These are phyloP conservation scores for Leccinum longicurvipes DNA, from an alignment of 768 basidiomycete species.

Conservation along the genomic window DNA sequence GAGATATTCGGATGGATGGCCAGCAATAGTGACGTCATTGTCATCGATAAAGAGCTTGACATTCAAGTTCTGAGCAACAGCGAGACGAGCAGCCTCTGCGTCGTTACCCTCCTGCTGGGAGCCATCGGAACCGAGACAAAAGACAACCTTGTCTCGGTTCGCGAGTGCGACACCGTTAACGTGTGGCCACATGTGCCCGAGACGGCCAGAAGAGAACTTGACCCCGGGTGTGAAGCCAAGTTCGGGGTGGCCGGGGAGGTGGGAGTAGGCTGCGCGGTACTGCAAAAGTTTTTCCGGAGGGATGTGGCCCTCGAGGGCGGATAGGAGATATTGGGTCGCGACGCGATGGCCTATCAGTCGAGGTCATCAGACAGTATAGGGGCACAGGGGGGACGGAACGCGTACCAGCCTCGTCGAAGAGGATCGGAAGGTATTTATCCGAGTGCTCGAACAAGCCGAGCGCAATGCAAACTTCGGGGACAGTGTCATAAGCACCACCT, in stretches of 20 bases:
- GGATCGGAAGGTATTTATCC: slow-evolving; percentile 61
- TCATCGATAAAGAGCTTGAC: slow-evolving; percentile 87
- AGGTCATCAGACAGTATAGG: neutral
- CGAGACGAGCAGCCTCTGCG: slow-evolving; percentile 84
- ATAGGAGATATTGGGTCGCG: slow-evolving; percentile 83
- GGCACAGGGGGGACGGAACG: neutral
- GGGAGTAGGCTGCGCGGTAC: slow-evolving; percentile 83
- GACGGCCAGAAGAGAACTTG: slow-evolving; percentile 90
- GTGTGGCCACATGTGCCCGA: slow-evolving; percentile 88
- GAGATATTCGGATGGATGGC: slow-evolving; percentile 84
- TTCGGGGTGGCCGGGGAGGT: slow-evolving; percentile 88
- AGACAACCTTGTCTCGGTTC: slow-evolving; percentile 71
- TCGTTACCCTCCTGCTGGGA: slow-evolving; percentile 92
- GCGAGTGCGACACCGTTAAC: slow-evolving; percentile 85
- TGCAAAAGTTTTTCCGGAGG: slow-evolving; percentile 75
- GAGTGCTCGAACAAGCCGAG: slow-evolving; percentile 65
- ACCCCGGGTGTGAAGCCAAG: slow-evolving; percentile 88
- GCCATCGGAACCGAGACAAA: slow-evolving; percentile 85
- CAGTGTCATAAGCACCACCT: slow-evolving; percentile 71
- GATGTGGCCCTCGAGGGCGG: slow-evolving; percentile 70
- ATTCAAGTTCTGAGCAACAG: slow-evolving; percentile 79
- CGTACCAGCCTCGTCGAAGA: slow-evolving; percentile 82
- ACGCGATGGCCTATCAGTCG: slow-evolving; percentile 70
- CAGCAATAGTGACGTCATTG: slow-evolving; percentile 91
- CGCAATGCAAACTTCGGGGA: slow-evolving; percentile 81